Evolutionary conservation across 2,329 filamentous ascomycete genomes (phyloP), one percentile per base, ranked within the genome.

Genomic region (Nannizziopsis barbatae): DNA sequence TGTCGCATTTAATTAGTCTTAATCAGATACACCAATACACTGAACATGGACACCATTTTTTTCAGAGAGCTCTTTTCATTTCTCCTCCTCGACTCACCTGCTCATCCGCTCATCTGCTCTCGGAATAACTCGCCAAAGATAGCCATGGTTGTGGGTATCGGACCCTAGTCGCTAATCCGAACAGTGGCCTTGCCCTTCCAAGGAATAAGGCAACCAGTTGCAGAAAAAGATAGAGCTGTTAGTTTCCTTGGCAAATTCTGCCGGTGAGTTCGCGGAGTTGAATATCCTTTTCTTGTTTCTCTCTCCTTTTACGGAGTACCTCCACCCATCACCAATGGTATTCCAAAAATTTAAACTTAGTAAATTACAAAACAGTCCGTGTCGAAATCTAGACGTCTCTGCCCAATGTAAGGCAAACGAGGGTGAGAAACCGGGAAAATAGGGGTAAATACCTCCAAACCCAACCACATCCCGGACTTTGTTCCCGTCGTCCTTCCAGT

Each of bases 21-120:
- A 46, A 46, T 20, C 15, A 20, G 18, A 40, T 46, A 46, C 39
- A 39, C 44, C 44, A 35, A 27, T 20, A 18, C 20, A 40, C 20
- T 20, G 22, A 20, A 17, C 2, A n/a, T 37, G 9, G 7, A 2
- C 17, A 6, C 17, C n/a, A 15, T 17, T 37, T 8, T 37, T 14
- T 8, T 37, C 2, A 37, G n/a, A 37, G 5, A 37, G 17, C 9
- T 14, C 35, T 17, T 37, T 7, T 3, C 3, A 3, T 8, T 17
- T n/a, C 10, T 37, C 14, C 17, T 37, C 35, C 7, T 14, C 6
- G 12, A 17, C 3, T 37, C 35, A 27, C 4, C 22, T 27, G 22
- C 22, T 27, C 22, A 3, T 8, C n/a, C n/a, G n/a, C 9, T 2
- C 6, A 2, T 6, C n/a, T 14, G 7, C n/a, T 3, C 17, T 37